Evolutionary conservation across 352 stramenopile species (phyloP), one percentile per base, ranked within the genome.

Genomic region (Globisporangium polare): DNA sequence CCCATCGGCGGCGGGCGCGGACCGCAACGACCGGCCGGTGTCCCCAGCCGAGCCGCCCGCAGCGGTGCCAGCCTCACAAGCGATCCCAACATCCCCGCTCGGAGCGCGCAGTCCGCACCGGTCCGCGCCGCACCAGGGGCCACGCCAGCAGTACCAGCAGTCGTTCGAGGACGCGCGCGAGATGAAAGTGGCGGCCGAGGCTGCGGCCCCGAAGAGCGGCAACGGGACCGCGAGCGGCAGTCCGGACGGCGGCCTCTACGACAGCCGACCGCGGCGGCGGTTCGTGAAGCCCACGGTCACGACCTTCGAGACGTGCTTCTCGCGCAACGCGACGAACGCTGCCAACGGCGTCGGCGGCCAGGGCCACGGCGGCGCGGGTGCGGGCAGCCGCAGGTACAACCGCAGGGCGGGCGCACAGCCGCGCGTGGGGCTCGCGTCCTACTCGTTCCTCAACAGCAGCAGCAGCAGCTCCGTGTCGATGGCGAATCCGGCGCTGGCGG

Each of bases 261-360:
- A 29, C 37, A 22, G 50, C 13, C 66, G 71, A 3, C 51, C 68
- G 4, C 70, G 74, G 10, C 69, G 77, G 18, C 77, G 77, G 13
- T 87, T 87, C 59, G 67, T 79, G n/a, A 83, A 83, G 43, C 54
- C 77, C 9, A 69, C 66, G 3, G 63, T 75, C 24, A 87, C 75
- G 8, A 71, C 65, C 5, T 87, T 76, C 58, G 77, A 82, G 60
- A 51, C 74, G 51, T 80, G 68, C 17, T 80, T 87, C 65, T 84
- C 73, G 1, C 66, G 72, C 18, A 65, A 62, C 39, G 65, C 60
- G 13, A 53, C 24, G 22, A n/a, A n/a, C n/a, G n/a, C n/a, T n/a
- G n/a, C n/a, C n/a, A 37, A 53, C 47, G 7, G 17, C 26, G 15
- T 13, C 35, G 29, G 46, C 46, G 45, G 22, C 3, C n/a, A 50